phyloP scores from a whole-genome alignment of 2,329 filamentous ascomycete species.

The Arthrocladium fulminans region DNA sequence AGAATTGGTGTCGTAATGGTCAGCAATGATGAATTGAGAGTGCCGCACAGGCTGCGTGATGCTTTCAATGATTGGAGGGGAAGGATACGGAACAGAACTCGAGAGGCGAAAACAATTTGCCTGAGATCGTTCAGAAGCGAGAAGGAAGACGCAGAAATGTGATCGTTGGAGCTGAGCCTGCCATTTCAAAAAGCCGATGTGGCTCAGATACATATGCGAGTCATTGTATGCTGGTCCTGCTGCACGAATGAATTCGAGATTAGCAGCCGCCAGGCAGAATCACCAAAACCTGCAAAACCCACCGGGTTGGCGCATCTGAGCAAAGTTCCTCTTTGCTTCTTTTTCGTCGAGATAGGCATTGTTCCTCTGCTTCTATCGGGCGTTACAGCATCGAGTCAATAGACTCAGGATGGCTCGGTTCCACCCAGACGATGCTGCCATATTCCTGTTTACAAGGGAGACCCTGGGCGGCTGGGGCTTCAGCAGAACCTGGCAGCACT shows the following conservation, averaged over 20 bases:
- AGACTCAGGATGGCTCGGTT: conserved; percentile 15
- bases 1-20: background rate
- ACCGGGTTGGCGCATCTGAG: background rate
- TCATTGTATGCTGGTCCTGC: conserved; percentile 8
- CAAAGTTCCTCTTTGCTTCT: conserved; percentile 14
- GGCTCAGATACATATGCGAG: conserved; percentile 9
- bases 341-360: conserved; percentile 16
- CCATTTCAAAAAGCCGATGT: conserved; percentile 8
- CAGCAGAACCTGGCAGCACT: conserved; percentile 11
- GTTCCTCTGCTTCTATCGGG: conserved; percentile 18
- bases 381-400: conserved; percentile 19
- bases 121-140: background rate
- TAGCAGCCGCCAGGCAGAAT: conserved; percentile 1
- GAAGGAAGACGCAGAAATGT: conserved; percentile 7
- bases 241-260: conserved; percentile 6
- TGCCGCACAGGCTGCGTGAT: conserved; percentile 13
- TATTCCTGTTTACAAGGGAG: conserved; percentile 8
- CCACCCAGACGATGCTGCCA: conserved; percentile 12
- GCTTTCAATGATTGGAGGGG: conserved; percentile 1
- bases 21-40: background rate
- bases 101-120: background rate
- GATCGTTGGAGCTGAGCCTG: conserved; percentile 1
- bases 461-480: conserved; percentile 18
- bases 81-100: conserved; percentile 2
- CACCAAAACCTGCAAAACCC: conserved; percentile 1